phyloP scores from a whole-genome alignment of 495 filamentous ascomycete species.

The Aspergillus egyptiacus region DNA sequence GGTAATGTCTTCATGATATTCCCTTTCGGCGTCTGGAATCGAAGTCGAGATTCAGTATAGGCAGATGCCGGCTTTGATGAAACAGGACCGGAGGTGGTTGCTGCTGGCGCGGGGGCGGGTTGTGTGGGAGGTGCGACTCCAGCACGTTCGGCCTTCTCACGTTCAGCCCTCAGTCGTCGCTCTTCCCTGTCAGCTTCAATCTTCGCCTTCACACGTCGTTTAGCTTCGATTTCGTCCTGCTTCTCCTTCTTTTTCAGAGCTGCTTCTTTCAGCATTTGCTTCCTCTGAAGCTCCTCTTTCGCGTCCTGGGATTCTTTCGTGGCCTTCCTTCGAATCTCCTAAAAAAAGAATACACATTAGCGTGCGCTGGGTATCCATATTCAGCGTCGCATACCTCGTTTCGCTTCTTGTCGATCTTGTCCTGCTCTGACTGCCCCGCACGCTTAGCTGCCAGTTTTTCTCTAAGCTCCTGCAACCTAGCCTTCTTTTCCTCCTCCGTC shows the following conservation, averaged over 20 bases:
- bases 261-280: conserved; percentile 86
- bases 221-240: conserved; percentile 76
- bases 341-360: background rate
- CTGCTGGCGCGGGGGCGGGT: conserved; percentile 30
- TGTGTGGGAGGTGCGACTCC: conserved; percentile 54
- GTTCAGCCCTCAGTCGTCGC: conserved; percentile 72
- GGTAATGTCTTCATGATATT: conserved; percentile 78
- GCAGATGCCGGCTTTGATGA: conserved; percentile 53
- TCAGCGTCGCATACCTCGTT: conserved; percentile 62
- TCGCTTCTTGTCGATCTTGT: conserved; percentile 77
- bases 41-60: conserved; percentile 74
- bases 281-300: conserved; percentile 78
- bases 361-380: background rate
- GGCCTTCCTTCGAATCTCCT: conserved; percentile 83
- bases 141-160: conserved; percentile 75
- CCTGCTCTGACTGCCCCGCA: conserved; percentile 59
- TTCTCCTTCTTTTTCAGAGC: conserved; percentile 81
- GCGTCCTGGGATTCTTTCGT: conserved; percentile 71
- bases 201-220: conserved; percentile 80
- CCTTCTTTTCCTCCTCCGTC: conserved; percentile 86
- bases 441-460: conserved; percentile 68
- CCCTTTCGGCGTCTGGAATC: conserved; percentile 69
- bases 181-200: conserved; percentile 89
- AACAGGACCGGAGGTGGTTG: conserved; percentile 37
- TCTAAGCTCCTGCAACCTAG: conserved; percentile 66